Evolutionary conservation across 495 filamentous ascomycete genomes (phyloP).

Genomic region (Glonium stellatum): DNA sequence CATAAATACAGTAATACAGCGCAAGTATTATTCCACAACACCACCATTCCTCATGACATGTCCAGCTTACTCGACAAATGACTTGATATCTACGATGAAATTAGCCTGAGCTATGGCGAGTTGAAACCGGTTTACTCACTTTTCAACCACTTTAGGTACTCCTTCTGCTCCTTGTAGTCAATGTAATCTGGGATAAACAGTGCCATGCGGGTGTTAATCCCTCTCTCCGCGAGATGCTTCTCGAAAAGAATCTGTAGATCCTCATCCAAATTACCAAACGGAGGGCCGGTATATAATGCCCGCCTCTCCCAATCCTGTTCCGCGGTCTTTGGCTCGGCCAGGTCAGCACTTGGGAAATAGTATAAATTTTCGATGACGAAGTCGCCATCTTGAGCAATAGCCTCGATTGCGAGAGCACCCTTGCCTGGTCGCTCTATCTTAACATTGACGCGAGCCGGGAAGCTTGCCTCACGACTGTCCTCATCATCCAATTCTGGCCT

Average conservation of each 20-base stretch:
- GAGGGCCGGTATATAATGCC: conserved; percentile 82
- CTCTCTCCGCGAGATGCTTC: conserved; percentile 89
- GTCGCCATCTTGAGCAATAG: conserved; percentile 75
- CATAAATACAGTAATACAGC: conserved; percentile 1
- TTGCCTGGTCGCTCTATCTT: conserved; percentile 74
- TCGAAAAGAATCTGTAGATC: conserved; percentile 88
- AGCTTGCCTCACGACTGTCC: conserved; percentile 46
- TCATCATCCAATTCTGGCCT: conserved; percentile 42
- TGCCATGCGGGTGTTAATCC: conserved; percentile 79
- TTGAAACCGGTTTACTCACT: conserved; percentile 43
- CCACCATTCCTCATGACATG: background rate
- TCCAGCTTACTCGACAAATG: conserved; percentile 46
- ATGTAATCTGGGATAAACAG: conserved; percentile 94
- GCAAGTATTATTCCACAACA: background rate
- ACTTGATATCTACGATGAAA: conserved; percentile 53
- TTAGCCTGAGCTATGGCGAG: conserved; percentile 6
- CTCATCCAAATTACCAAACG: conserved; percentile 90
- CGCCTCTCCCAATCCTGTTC: conserved; percentile 63
- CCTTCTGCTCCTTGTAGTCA: conserved; percentile 97
- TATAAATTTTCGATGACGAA: conserved; percentile 88
- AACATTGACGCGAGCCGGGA: conserved; percentile 79
- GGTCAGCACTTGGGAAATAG: conserved; percentile 67
- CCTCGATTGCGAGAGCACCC: conserved; percentile 82
- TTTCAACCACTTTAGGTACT: conserved; percentile 87
- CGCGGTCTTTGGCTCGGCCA: conserved; percentile 59